Evolutionary conservation across 805 yeast genomes (phyloP).

Genomic region (Barnettozyma vustinii): DNA sequence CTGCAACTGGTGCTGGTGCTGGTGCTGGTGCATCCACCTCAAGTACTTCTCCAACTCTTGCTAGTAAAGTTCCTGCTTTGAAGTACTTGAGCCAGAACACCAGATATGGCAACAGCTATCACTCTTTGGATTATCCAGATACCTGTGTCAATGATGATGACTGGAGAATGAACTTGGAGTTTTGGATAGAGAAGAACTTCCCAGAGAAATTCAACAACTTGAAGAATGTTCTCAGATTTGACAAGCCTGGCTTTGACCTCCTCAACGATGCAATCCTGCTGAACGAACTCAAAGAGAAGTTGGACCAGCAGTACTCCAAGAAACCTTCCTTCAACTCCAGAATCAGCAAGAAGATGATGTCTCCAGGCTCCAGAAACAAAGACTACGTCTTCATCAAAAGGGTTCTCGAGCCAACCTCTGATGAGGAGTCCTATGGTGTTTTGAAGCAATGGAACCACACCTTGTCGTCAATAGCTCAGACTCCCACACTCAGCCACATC

Average conservation of each 20-base stretch:
- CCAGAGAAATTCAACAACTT: constrained; percentile 34
- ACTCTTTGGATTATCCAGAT: constrained; percentile 26
- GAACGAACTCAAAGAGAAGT: constrained; percentile 23
- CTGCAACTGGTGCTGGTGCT: too few relatives aligned
- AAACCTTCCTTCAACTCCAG: constrained; percentile 27
- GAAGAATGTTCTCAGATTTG: constrained; percentile 31
- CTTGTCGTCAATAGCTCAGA: constrained; percentile 12
- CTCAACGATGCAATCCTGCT: constrained; percentile 24
- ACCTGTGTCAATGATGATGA: constrained; percentile 36
- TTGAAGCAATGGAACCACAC: constrained; percentile 8
- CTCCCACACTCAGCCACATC: constrained; percentile 4
- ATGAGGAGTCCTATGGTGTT: constrained; percentile 12
- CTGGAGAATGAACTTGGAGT: constrained; percentile 39
- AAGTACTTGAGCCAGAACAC: constrained; percentile 19
- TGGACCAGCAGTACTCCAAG: constrained; percentile 16
- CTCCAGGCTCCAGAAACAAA: constrained; percentile 7
- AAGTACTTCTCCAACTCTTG: constrained; percentile 3
- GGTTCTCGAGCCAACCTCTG: constrained; percentile 10
- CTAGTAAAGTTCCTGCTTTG: constrained; percentile 7
- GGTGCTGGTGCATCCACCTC: not conserved
- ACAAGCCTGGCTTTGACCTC: constrained; percentile 27
- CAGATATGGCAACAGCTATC: constrained; percentile 14
- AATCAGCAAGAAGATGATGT: constrained; percentile 26
- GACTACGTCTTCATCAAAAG: constrained; percentile 12
- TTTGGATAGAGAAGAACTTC: constrained; percentile 37